These are phyloP conservation scores for Grammothele lineata DNA, from an alignment of 768 basidiomycete species.

Conservation along the genomic window DNA sequence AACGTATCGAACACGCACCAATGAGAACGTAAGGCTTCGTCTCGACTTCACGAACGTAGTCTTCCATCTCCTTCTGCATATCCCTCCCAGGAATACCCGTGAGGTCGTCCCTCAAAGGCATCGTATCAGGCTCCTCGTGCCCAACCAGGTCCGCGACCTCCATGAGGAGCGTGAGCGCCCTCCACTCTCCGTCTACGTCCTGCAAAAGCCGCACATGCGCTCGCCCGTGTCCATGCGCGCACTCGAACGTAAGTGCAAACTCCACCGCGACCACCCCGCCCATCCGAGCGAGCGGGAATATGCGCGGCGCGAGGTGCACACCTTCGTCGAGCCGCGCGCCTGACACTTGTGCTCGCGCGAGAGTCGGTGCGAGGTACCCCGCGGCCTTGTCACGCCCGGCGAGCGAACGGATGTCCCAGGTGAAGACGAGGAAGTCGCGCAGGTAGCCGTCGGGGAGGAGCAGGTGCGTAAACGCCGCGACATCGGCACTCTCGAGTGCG, in stretches of 20 bases:
- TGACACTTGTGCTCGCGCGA: constrained; percentile 8
- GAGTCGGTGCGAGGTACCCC: constrained; percentile 6
- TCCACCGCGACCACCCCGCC: constrained; percentile 11
- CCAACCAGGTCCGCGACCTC: constrained; percentile 28
- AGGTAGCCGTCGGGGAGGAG: constrained; percentile 21
- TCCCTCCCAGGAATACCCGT: constrained; percentile 14
- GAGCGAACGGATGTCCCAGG: constrained; percentile 22
- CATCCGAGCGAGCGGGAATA: not conserved
- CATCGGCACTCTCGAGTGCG: constrained; percentile 7
- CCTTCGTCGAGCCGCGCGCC: constrained; percentile 15
- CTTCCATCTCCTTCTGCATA: constrained; percentile 23
- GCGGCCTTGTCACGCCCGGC: constrained; percentile 15
- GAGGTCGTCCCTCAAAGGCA: constrained; percentile 4
- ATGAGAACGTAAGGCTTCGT: constrained; percentile 35
- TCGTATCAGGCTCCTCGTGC: constrained; percentile 25
- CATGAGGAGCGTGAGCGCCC: constrained; percentile 25
- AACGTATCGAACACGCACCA: constrained; percentile 21
- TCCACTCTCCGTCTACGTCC: constrained; percentile 25
- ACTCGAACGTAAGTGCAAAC: constrained; percentile 33
- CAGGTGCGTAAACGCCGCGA: not conserved
- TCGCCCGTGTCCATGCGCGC: constrained; percentile 26
- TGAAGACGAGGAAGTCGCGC: constrained; percentile 22
- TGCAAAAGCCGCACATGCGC: constrained; percentile 32
- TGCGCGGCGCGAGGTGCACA: constrained; percentile 5
- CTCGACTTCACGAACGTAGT: constrained; percentile 34